Percentiles rank a stretch among this genome's conserved stretches.
Evolutionary conservation across 192 early-diverging fungal species (phyloP).

Genomic region (Mortierella antarctica): DNA sequence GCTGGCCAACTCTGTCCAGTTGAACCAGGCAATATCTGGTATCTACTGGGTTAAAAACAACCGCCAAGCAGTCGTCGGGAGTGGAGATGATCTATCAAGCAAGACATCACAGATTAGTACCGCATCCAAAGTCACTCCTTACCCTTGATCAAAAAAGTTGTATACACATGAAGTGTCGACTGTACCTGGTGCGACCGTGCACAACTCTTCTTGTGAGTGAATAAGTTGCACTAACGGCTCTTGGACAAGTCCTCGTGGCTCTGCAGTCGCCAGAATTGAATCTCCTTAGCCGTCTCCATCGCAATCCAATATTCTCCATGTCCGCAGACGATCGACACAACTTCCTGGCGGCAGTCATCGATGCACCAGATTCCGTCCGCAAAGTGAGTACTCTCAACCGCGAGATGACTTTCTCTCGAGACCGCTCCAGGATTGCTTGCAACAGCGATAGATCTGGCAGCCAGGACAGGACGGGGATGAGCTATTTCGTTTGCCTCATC

Average conservation of each 20-base stretch:
- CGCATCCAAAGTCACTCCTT: background rate
- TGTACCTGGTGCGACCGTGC: slow-evolving; percentile 6
- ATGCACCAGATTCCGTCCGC: slow-evolving; percentile 37
- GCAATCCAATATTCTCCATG: slow-evolving; percentile 16
- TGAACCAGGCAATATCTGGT: background rate
- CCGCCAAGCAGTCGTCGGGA: slow-evolving; percentile 24
- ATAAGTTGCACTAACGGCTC: slow-evolving; percentile 13
- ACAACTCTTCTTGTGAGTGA: slow-evolving; percentile 2
- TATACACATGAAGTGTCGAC: background rate
- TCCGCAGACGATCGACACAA: slow-evolving; percentile 4
- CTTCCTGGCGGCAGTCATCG: background rate
- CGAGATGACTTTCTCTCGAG: background rate
- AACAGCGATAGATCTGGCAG: too few relatives aligned
- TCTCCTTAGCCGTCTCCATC: slow-evolving; percentile 9
- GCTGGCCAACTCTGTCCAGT: background rate
- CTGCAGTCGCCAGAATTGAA: slow-evolving; percentile 21
- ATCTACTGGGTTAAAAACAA: slow-evolving; percentile 10
- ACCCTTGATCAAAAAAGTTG: background rate
- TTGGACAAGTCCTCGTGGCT: background rate
- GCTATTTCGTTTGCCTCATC: too few relatives aligned
- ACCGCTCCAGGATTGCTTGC: background rate
- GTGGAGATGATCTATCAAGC: slow-evolving; percentile 15
- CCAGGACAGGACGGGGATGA: too few relatives aligned
- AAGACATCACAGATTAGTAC: background rate
- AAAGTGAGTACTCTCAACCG: slow-evolving; percentile 3